Conservation (phyloP, 1,284 basidiomycete species). For the Leccinum angustisporum region DNA sequence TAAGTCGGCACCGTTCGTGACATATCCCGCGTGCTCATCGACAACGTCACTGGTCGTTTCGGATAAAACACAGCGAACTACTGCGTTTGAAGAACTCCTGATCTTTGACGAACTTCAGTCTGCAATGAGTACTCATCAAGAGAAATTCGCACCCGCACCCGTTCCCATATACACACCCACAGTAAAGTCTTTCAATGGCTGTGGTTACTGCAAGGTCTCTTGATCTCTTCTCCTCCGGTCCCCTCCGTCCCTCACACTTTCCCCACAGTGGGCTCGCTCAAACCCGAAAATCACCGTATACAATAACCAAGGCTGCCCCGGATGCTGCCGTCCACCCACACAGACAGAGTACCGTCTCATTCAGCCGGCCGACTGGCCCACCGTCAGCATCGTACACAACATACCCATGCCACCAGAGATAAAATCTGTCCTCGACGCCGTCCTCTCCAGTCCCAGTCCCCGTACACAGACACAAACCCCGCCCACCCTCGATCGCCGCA, state of each 20-base stretch:
- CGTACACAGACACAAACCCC: slow-evolving; percentile 28
- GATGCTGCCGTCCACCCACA: slow-evolving; percentile 74
- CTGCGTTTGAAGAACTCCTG: no score
- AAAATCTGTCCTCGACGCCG: slow-evolving; percentile 59
- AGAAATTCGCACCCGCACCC: slow-evolving; percentile 7
- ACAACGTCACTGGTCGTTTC: no score
- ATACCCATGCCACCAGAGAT: slow-evolving; percentile 69
- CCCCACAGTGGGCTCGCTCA: slow-evolving; percentile 62
- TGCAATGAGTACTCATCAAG: no score
- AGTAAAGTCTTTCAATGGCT: slow-evolving; percentile 81
- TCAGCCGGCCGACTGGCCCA: slow-evolving; percentile 74
- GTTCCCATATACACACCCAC: slow-evolving; percentile 14
- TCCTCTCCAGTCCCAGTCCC: slow-evolving; percentile 37
- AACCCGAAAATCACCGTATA: slow-evolving; percentile 55
- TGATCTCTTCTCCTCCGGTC: slow-evolving; percentile 27
- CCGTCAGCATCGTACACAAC: slow-evolving; percentile 69
- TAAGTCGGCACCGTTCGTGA: no score
- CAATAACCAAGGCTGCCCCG: slow-evolving; percentile 77
- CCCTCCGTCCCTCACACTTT: slow-evolving; percentile 28
- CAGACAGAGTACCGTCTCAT: slow-evolving; percentile 58
- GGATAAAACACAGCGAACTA: no score
- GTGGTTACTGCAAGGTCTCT: slow-evolving; percentile 79
- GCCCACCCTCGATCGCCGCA: slow-evolving; percentile 49
- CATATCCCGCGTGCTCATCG: no score
- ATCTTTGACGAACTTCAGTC: no score